phyloP scores from a whole-genome alignment of 1,284 basidiomycete species.

The Anthracocystis panici-leucophaei region DNA sequence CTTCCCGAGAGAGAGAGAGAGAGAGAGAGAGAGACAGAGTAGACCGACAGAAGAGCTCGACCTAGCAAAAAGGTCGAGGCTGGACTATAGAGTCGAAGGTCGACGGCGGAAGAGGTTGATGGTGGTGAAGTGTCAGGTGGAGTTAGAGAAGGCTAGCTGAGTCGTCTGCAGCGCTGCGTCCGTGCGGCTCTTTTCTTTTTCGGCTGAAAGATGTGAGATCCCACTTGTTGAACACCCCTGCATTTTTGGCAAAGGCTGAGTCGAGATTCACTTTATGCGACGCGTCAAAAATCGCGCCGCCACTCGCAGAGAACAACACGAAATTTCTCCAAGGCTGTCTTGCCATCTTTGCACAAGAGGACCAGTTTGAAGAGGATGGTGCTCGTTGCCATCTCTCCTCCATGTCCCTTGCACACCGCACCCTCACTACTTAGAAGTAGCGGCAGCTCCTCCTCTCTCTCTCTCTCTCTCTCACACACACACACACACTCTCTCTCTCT shows the following conservation, averaged over 20 bases:
- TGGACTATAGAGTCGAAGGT: background rate
- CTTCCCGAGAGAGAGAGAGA: background rate
- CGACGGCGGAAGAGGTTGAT: background rate
- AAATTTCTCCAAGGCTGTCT: conserved; percentile 5
- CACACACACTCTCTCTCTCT: no score
- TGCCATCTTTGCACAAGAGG: background rate
- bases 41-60: background rate
- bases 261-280: conserved; percentile 35
- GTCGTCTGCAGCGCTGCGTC: conserved; percentile 5
- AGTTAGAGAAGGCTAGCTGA: conserved; percentile 15
- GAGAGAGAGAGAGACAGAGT: background rate
- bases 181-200: conserved; percentile 8
- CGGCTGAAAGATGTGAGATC: background rate
- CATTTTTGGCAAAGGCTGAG: conserved; percentile 14
- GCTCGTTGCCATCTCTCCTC: background rate
- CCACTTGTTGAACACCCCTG: background rate
- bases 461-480: no score
- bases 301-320: conserved; percentile 39
- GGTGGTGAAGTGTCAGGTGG: conserved; percentile 3
- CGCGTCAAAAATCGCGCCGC: conserved; percentile 31
- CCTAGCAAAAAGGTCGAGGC: background rate
- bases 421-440: background rate
- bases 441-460: background rate
- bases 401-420: background rate
- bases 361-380: background rate